Base-by-base conservation (phyloP, 1,284 basidiomycete species). In the Sutorius eximius region DNA sequence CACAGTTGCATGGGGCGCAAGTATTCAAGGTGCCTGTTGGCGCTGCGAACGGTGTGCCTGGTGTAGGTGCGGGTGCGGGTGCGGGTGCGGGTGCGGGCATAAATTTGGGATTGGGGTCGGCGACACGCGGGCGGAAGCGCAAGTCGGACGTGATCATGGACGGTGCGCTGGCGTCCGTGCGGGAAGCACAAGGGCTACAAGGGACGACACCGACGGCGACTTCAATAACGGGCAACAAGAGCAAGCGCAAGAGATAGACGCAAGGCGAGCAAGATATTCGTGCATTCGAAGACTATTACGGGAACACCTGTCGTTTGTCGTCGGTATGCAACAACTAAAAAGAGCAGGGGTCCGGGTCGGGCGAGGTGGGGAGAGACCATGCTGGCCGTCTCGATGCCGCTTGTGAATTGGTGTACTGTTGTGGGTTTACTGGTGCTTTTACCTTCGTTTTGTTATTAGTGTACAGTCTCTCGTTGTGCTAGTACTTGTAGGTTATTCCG, bases 71-170 rank as follows among this genome's bases (percentile, higher is more conserved):
- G 15, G 55, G 54, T 30, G 3, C 7, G 4, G 50, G 16, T 36
- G 43, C 36, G 7, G 51, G 44, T 2, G 8, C 16, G 8, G 18
- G 52, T 3, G 3, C 9, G 3, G 50, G 44, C 1, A 5, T 18
- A 5, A 16, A 50, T 3, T 2, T 6, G 3, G 50, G 48, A 1
- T 5, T 43, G 1, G 45, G 37, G 24, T 34, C 36, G 22, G 7
- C 43, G 9, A 5, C 51, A 10, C 62, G 70, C 0, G 66, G 67
- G 38, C 64, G 71, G 60, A 82, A 82, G 61, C 77, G 81, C 58
- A 80, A 81, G 66, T 80, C 77, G 37, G 77, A 82, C 20, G 68
- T 68, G 49, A 53, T 61, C 13, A 57, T 59, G 37, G 73, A 75
- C 29, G 58, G 68, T 12, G 47, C 45, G 8, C 40, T 56, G 30